Conservation (phyloP, 2,329 filamentous ascomycete genomes). For the Orbilia javanica region DNA sequence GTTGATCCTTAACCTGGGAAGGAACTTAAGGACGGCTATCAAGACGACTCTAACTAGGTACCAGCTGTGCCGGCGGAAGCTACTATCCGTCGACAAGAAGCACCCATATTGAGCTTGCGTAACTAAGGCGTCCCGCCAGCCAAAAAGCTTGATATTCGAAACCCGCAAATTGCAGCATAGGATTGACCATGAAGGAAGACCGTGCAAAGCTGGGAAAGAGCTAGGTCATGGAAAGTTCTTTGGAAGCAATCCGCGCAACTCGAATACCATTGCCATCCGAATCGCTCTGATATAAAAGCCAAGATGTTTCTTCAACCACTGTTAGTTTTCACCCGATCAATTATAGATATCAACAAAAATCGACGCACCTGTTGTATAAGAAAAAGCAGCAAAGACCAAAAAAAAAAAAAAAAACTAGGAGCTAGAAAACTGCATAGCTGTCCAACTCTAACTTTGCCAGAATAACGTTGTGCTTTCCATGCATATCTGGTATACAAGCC, state of each 20-base stretch:
- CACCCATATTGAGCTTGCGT: conserved; percentile 30
- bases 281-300: not conserved
- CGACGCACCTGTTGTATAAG: not conserved
- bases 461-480: not conserved
- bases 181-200: not conserved
- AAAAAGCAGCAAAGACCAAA: no score
- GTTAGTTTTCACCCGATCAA: not conserved
- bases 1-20: conserved; percentile 33
- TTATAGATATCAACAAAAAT: conserved; percentile 5
- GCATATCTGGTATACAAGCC: not conserved
- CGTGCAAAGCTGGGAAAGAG: not conserved
- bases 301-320: not conserved
- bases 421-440: not conserved
- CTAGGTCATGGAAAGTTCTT: not conserved
- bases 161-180: conserved; percentile 13
- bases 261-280: not conserved
- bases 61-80: conserved; percentile 10
- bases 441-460: not conserved
- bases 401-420: no score
- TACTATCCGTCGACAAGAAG: conserved; percentile 31
- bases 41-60: not conserved
- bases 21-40: conserved; percentile 1
- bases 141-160: conserved; percentile 21
- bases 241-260: not conserved
- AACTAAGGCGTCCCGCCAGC: conserved; percentile 21